phyloP scores from a whole-genome alignment of 2,329 filamentous ascomycete species.

The Penicillium sp. region DNA sequence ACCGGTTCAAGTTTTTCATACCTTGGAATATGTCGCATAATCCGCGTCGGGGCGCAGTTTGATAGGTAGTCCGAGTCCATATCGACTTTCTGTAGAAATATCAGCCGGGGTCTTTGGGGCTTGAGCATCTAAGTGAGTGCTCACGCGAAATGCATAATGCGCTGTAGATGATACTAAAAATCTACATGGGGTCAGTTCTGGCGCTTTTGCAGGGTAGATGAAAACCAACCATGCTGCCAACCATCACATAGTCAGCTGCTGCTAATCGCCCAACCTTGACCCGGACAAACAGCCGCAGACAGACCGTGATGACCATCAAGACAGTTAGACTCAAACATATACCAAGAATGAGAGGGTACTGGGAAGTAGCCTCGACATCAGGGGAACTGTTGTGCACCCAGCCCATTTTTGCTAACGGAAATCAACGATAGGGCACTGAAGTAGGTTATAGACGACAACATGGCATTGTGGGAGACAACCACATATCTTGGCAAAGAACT shows the following conservation, averaged over 20 bases:
- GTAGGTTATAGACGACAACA: not conserved
- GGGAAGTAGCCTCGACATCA: conserved; percentile 49
- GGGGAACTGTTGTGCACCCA: conserved; percentile 55
- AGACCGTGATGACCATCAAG: conserved; percentile 47
- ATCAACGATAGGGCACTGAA: not conserved
- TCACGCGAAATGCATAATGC: conserved; percentile 53
- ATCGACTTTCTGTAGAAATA: conserved; percentile 51
- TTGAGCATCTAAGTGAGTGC: conserved; percentile 16
- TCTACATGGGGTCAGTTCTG: conserved; percentile 30
- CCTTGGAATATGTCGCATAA: conserved; percentile 47
- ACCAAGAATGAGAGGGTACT: conserved; percentile 53
- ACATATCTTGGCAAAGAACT: not conserved
- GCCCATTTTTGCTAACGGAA: conserved; percentile 39
- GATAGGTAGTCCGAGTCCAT: conserved; percentile 54
- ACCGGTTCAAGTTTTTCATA: conserved; percentile 9
- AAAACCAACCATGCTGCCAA: conserved; percentile 35
- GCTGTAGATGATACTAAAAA: conserved; percentile 54
- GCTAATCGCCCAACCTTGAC: conserved; percentile 47
- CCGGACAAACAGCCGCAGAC: conserved; percentile 47
- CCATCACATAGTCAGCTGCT: conserved; percentile 50
- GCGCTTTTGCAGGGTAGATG: not conserved
- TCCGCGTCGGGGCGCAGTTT: conserved; percentile 46
- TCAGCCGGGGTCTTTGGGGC: not conserved
- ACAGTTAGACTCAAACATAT: conserved; percentile 50
- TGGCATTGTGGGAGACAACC: not conserved